phyloP scores from a whole-genome alignment of 176 grass and related monocot genomes.

The Microstegium vimineum region DNA sequence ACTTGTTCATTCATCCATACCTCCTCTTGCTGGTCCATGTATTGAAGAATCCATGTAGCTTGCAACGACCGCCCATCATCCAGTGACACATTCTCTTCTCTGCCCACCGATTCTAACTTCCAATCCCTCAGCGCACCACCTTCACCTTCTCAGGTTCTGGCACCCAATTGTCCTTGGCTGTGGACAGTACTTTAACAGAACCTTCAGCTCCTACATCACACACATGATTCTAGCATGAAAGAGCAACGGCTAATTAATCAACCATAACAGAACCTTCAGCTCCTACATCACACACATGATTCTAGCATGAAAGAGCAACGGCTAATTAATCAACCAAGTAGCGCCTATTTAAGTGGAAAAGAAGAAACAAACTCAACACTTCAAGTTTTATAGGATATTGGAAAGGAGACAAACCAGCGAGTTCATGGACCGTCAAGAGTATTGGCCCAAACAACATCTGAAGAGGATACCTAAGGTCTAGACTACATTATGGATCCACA shows the following conservation, averaged over 20 bases:
- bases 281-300: slow-evolving; percentile 22
- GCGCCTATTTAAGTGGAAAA: background rate
- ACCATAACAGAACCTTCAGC: slow-evolving; percentile 30
- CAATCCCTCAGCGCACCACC: slow-evolving; percentile 30
- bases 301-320: background rate
- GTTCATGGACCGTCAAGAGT: background rate
- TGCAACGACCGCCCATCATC: slow-evolving; percentile 65
- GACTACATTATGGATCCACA: background rate
- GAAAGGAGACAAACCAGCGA: background rate
- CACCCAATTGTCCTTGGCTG: slow-evolving; percentile 77
- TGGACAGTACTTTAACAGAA: slow-evolving; percentile 68
- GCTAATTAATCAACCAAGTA: background rate
- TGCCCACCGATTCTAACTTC: slow-evolving; percentile 39
- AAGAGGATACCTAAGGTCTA: background rate
- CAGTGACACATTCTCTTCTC: slow-evolving; percentile 56
- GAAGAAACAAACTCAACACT: background rate
- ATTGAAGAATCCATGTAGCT: slow-evolving; percentile 80
- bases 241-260: background rate
- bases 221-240: background rate
- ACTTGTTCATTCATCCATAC: slow-evolving; percentile 32
- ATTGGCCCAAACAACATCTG: background rate
- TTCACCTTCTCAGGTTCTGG: slow-evolving; percentile 40
- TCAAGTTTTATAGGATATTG: background rate
- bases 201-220: slow-evolving; percentile 38
- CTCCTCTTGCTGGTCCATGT: slow-evolving; percentile 90